Base-by-base conservation (phyloP, 371 early-diverging fungal species). In the Rhizopus microsporus region DNA sequence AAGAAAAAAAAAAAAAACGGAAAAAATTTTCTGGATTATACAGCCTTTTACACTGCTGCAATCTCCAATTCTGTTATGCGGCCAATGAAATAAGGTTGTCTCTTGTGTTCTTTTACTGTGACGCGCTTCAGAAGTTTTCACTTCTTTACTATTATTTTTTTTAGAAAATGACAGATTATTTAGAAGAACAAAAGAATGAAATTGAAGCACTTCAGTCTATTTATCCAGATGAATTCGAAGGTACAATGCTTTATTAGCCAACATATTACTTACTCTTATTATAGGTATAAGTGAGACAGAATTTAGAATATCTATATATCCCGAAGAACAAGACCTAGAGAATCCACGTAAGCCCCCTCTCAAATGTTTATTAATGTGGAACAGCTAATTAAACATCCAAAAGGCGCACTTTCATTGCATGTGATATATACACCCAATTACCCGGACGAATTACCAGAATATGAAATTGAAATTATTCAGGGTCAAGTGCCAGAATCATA, bases 141-240 rank as follows among this genome's bases (percentile, higher is more conserved):
- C 23, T 23, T 23, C 23, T 23, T 23, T 23, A 23, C 2, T 23
- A 23, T 23, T 23, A 23, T 23, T 23, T 23, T 23, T 23, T 23
- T 23, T 23, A 23, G 23, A 23, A 23, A 23, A 23, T 23, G 23
- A 50, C 75, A 88, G 89, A 88, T 67, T 91, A 89, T 72, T 65
- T 69, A 33, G 90, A 88, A 62, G 93, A 93, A 71, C 90, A 90
- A 71, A 76, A 81, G 29, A 91, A 89, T 63, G 97, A 97, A 69
- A 69, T 96, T 47, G 96, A 96, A 68, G 94, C 92, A 13, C 86
- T 97, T 47, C 82, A 88, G 57, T 93, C 94, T 52, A 97, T 97
- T 74, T 97, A 93, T 78, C 89, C 88, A 49, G 92, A 91, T 48
- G 96, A 95, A 76, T 90, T 94, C 59, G 75, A 80, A 66, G 83